Evolutionary conservation across 2,329 filamentous ascomycete species (phyloP), one percentile per base, ranked within the genome.

Genomic region (Harringtonia lauricola): DNA sequence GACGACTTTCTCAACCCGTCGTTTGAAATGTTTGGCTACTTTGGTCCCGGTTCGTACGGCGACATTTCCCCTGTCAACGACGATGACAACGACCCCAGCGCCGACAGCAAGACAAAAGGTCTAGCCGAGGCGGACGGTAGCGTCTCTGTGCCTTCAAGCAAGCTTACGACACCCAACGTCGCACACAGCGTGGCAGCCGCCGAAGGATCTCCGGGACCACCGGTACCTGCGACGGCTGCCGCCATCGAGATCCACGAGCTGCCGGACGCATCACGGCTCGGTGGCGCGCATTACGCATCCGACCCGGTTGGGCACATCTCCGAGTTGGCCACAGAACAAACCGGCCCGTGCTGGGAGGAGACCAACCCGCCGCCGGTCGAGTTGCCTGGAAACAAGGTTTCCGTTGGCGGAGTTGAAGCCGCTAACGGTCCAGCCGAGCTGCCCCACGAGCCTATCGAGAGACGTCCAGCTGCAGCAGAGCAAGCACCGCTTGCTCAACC

Each of bases 21-120:
- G 45, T 74, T 73, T 3, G 71, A 72, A 48, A 67, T 61, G 47
- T 71, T 74, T 49, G 72, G 72, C 64, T 74, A 67, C 49, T 62
- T 74, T 15, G 71, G 70, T 0, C 67, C 70, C 0, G 68, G 65
- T 2, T 55, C 58, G 2, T 67, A 68, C 49, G 64, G 53, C 22
- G 69, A 72, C 41, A 57, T 68, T n/a, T 70, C 64, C 36, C 65
- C 69, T 0, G 41, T 67, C 24, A 63, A 67, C 39, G 64, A 69
- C 28, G 62, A 62, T 4, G 50, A 46, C 15, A 50, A 54, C 26
- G 42, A 33, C 17, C 21, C 14, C 17, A 28, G 10, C 21, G n/a
- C 40, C 3, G 26, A 30, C 10, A 17, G 13, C 19, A 5, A 14
- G 15, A 21, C 22, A 5, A 19, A 33, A 9, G 24, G 17, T 22